Base-by-base conservation (phyloP, 768 basidiomycete species). In the Pulveroboletus sp. region DNA sequence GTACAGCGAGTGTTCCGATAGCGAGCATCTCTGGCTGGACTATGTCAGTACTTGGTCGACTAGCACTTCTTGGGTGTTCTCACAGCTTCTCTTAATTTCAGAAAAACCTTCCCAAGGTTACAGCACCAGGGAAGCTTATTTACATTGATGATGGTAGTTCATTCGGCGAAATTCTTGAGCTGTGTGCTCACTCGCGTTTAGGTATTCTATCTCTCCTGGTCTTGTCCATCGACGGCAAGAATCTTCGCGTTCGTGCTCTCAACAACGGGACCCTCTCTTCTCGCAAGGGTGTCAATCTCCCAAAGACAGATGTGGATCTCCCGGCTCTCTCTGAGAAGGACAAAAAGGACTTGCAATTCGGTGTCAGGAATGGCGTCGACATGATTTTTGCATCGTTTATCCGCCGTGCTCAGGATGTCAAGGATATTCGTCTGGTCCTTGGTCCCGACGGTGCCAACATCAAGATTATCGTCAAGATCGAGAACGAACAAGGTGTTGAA, bases 341-440 rank as follows among this genome's bases (percentile, higher is more conserved):
- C 81, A 97, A 96, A 78, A 83, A 82, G 56, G 96, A 98, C 65
- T 72, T 99, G 51, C 69, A 76, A 55, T 99, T 98, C 56, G 96
- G 96, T 71, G 95, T 96, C 64, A 87, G 83, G 80, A 98, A 99
- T 71, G 86, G 86, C 53, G 94, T 99, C 55, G 96, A 99, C 78
- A 98, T 99, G 94, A 72, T 99, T 63, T 99, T 99, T 67, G 96
- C 96, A 6, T 98, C 96, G 4, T 99, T 98, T 71, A 98, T 99
- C 71, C 93, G 96, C 54, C 85, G 89, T 49, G 95, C 83, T 23
- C 80, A 96, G 61, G 96, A 99, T 68, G 94, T 99, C 65, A 79
- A 75, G 57, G 91, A 96, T 62, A 98, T 99, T 69, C 88, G 93
- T 57, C 78, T 82, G 43, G 90, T 94, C 54, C 85, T 99, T 57